Conservation (phyloP, 179 eudicot genomes). For the Patellifolia procumbens region DNA sequence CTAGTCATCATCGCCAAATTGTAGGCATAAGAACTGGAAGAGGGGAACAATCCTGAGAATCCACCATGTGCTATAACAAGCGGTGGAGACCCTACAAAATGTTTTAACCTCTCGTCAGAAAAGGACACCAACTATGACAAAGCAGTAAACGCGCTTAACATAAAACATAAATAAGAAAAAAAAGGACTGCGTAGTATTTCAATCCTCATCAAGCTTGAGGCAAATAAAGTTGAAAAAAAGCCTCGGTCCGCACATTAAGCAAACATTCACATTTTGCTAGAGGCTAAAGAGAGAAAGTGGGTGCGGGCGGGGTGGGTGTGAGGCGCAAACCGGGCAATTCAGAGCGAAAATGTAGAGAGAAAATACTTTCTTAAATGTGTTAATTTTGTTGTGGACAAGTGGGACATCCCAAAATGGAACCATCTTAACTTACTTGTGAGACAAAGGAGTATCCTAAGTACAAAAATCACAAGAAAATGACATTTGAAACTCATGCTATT, state of each 20-base stretch:
- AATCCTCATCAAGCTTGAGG: neutral
- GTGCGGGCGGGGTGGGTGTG: too few relatives aligned
- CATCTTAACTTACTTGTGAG: neutral
- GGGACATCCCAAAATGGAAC: neutral
- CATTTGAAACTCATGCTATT: neutral
- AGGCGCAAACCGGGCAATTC: too few relatives aligned
- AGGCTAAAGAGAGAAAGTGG: too few relatives aligned
- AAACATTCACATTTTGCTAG: too few relatives aligned
- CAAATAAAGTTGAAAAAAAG: too few relatives aligned
- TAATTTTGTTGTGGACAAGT: too few relatives aligned
- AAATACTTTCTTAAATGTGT: too few relatives aligned
- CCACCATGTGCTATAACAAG: slow-evolving; percentile 78
- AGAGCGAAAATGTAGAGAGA: too few relatives aligned
- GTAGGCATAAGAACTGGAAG: slow-evolving; percentile 63
- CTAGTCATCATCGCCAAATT: slow-evolving; percentile 45
- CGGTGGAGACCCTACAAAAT: slow-evolving; percentile 62
- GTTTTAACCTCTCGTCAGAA: slow-evolving; percentile 2
- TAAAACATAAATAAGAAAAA: neutral
- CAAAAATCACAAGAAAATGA: neutral
- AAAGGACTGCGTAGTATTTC: neutral
- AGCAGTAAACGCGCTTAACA: neutral
- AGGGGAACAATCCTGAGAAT: slow-evolving; percentile 82
- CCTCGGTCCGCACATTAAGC: too few relatives aligned
- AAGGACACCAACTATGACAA: neutral
- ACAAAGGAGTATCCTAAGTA: too few relatives aligned